These are phyloP conservation scores for Apiotrichum sp. DNA, from an alignment of 1,284 basidiomycete species.

Conservation along the genomic window DNA sequence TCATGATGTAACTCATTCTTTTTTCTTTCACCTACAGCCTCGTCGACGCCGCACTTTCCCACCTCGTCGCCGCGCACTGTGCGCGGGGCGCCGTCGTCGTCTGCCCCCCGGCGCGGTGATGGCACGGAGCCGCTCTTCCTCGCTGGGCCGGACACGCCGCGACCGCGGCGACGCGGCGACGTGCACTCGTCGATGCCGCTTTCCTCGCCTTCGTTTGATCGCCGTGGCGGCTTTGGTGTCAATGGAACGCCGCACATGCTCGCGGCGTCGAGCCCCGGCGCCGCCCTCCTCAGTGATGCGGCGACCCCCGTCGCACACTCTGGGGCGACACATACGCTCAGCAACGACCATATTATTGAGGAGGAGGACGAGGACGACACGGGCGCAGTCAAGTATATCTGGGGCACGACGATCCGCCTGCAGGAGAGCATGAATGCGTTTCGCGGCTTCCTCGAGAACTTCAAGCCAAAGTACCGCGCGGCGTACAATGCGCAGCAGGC, in stretches of 20 bases:
- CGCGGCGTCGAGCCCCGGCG: background rate
- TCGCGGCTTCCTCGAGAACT: constrained; percentile 79
- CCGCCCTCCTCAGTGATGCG: background rate
- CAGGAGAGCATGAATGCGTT: constrained; percentile 86
- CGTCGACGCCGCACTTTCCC: no score
- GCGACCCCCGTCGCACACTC: background rate
- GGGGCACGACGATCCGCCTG: constrained; percentile 93
- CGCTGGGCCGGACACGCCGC: constrained; percentile 53
- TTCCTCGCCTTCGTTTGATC: no score
- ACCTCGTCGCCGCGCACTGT: constrained; percentile 55
- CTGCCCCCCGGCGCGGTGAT: background rate
- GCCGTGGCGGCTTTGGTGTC: no score
- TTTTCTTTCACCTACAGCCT: background rate
- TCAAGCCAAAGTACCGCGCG: constrained; percentile 88
- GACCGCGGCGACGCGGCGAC: constrained; percentile 67
- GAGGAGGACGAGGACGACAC: constrained; percentile 52
- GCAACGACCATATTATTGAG: constrained; percentile 50
- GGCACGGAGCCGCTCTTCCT: constrained; percentile 46
- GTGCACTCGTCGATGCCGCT: constrained; percentile 61
- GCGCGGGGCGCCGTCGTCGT: constrained; percentile 9
- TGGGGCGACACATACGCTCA: constrained; percentile 27
- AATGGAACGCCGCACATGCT: no score
- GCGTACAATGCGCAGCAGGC: constrained; percentile 54
- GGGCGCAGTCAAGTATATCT: constrained; percentile 62
- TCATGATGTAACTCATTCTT: no score